Evolutionary conservation across 2,329 filamentous ascomycete genomes (phyloP).

Genomic region (Pseudogymnoascus sp.): DNA sequence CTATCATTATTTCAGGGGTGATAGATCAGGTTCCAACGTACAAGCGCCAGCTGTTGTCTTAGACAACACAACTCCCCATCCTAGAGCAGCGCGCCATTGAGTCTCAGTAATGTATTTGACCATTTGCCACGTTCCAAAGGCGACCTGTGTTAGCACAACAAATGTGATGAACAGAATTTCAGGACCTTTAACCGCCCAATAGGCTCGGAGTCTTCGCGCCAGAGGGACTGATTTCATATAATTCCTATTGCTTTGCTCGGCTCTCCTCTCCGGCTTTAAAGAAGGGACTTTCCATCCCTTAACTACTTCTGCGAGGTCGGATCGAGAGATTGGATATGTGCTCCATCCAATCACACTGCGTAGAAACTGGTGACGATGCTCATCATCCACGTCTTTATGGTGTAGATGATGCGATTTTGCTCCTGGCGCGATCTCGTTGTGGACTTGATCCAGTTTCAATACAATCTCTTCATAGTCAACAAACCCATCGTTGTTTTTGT

Average conservation of each 20-base stretch:
- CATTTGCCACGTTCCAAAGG: conserved; percentile 48
- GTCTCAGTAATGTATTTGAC: conserved; percentile 43
- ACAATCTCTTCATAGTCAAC: conserved; percentile 48
- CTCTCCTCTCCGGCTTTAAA: conserved; percentile 39
- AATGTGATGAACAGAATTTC: conserved; percentile 43
- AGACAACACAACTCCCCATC: conserved; percentile 49
- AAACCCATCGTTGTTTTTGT: conserved; percentile 43
- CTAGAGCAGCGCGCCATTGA: conserved; percentile 42
- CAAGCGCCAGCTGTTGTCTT: conserved; percentile 46
- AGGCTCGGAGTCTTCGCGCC: conserved; percentile 41
- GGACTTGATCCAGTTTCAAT: conserved; percentile 44
- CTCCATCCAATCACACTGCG: conserved; percentile 41
- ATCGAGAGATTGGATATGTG: conserved; percentile 36
- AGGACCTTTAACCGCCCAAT: conserved; percentile 49
- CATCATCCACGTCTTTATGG: conserved; percentile 30
- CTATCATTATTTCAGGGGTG: too few relatives aligned
- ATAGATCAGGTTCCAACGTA: too few relatives aligned
- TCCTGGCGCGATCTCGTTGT: conserved; percentile 43
- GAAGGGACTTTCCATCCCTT: conserved; percentile 42
- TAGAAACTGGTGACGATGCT: conserved; percentile 44
- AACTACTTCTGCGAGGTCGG: conserved; percentile 40
- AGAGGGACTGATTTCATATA: conserved; percentile 40
- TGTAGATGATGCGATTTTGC: conserved; percentile 40
- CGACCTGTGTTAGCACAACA: conserved; percentile 41
- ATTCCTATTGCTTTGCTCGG: conserved; percentile 37